These are phyloP conservation scores for Pseudocercospora macadamiae DNA, from an alignment of 2,329 filamentous ascomycete species.

Conservation along the genomic window DNA sequence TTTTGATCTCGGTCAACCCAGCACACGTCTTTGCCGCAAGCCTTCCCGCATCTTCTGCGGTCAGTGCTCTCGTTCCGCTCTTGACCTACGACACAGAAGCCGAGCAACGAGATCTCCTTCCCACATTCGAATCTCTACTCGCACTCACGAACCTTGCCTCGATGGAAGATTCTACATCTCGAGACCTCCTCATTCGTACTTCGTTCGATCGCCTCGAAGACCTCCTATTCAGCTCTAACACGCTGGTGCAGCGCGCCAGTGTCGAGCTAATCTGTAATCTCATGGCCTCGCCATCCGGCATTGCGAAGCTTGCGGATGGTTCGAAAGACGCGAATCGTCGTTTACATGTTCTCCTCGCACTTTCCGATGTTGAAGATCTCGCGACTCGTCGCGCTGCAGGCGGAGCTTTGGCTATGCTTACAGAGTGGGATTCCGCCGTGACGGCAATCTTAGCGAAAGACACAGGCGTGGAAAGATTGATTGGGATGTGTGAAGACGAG, in stretches of 20 bases:
- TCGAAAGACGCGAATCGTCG: slow-evolving; percentile 70
- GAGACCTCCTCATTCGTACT: slow-evolving; percentile 70
- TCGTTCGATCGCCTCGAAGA: slow-evolving; percentile 78
- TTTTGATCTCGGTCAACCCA: slow-evolving; percentile 65
- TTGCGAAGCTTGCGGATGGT: slow-evolving; percentile 70
- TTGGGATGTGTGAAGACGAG: slow-evolving; percentile 75
- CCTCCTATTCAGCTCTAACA: slow-evolving; percentile 75
- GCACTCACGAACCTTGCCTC: slow-evolving; percentile 94
- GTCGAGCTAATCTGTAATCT: slow-evolving; percentile 93
- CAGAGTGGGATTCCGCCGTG: slow-evolving; percentile 75
- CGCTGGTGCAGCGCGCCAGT: slow-evolving; percentile 76
- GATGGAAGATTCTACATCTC: slow-evolving; percentile 63
- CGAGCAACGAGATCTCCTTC: slow-evolving; percentile 74
- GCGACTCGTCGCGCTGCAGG: slow-evolving; percentile 82
- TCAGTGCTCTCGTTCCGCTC: slow-evolving; percentile 77
- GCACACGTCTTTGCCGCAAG: slow-evolving; percentile 80
- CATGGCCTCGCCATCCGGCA: slow-evolving; percentile 68
- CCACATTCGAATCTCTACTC: slow-evolving; percentile 86
- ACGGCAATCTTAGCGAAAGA: slow-evolving; percentile 69
- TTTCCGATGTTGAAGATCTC: slow-evolving; percentile 82
- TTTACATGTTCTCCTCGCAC: slow-evolving; percentile 80
- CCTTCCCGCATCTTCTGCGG: slow-evolving; percentile 73
- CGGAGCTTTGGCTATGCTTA: slow-evolving; percentile 83
- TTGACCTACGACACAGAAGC: slow-evolving; percentile 65
- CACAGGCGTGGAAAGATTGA: slow-evolving; percentile 73